Evolutionary conservation across 163 green algal genomes (phyloP).

Genomic region (Volvox carteri): DNA sequence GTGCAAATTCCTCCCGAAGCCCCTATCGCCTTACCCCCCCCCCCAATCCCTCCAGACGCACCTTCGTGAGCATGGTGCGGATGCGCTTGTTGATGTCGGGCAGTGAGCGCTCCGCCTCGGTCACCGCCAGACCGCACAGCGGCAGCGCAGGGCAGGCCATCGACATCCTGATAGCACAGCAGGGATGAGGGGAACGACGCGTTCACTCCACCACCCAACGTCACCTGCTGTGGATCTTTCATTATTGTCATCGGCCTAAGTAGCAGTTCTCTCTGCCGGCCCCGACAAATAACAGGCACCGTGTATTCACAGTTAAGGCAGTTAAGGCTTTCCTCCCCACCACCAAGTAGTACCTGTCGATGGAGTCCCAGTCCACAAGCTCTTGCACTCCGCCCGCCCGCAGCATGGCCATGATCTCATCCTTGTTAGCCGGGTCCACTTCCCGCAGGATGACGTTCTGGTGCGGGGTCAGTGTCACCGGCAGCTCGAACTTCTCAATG

Average conservation of each 20-base stretch:
- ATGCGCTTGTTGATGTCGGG: constrained; percentile 94
- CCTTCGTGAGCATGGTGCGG: constrained; percentile 78
- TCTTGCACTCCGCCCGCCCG: constrained; percentile 77
- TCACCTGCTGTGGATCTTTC: too few species aligned
- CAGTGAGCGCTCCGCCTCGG: constrained; percentile 95
- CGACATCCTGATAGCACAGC: constrained; percentile 74
- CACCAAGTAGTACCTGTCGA: constrained; percentile 49
- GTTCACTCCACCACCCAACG: too few species aligned
- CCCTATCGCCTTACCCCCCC: neutral
- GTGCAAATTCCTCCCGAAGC: too few species aligned
- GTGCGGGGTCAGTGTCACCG: constrained; percentile 94
- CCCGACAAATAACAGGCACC: too few species aligned
- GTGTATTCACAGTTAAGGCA: too few species aligned
- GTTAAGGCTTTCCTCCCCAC: too few species aligned
- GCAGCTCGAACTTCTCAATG: constrained; percentile 96
- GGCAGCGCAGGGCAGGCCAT: constrained; percentile 99
- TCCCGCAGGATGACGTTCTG: constrained; percentile 98
- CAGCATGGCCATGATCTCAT: constrained; percentile 86
- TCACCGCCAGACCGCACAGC: constrained; percentile 97
- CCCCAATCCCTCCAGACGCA: constrained; percentile 47
- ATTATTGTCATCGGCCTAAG: too few species aligned
- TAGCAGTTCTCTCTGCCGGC: too few species aligned
- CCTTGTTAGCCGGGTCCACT: constrained; percentile 90
- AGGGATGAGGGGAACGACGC: too few species aligned
- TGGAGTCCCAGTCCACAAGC: constrained; percentile 51